Conservation (phyloP, 2,329 filamentous ascomycete genomes). For the Penicillium occitanis region DNA sequence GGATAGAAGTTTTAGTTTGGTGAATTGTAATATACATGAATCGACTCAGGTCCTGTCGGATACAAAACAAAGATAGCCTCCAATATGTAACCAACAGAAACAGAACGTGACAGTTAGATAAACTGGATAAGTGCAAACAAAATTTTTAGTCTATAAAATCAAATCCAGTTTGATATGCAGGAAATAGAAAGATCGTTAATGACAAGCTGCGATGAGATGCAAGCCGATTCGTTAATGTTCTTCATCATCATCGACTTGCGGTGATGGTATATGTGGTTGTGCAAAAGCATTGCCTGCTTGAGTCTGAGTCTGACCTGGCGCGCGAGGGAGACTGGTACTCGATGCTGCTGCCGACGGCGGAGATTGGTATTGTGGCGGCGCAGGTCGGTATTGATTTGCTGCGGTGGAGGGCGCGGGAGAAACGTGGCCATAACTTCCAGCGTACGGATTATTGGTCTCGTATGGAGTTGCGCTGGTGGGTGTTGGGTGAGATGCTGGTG, state of each 20-base stretch:
- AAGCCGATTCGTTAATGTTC: neutral
- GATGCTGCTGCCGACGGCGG: neutral
- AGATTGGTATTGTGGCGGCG: conserved; percentile 19
- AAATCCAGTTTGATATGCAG: conserved; percentile 11
- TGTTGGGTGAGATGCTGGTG: neutral
- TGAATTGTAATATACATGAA: neutral
- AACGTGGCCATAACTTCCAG: neutral
- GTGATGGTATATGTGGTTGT: conserved; percentile 6
- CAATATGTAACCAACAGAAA: neutral
- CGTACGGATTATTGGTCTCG: conserved; percentile 18
- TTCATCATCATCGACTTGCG: conserved; percentile 15
- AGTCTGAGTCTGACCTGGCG: neutral
- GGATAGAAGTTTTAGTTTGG: neutral
- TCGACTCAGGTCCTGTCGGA: neutral
- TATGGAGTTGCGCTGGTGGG: neutral
- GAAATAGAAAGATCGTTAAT: neutral
- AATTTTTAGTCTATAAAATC: neutral
- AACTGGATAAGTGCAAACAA: neutral
- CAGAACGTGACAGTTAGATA: neutral
- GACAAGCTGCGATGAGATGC: neutral
- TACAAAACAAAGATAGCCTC: neutral
- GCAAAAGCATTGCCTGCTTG: conserved; percentile 27
- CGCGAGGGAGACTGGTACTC: neutral
- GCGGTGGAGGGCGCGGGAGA: conserved; percentile 10
- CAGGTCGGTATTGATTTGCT: conserved; percentile 11